These are phyloP conservation scores for Parietichytrium sp. DNA, from an alignment of 108 stramenopile genomes.

Conservation along the genomic window DNA sequence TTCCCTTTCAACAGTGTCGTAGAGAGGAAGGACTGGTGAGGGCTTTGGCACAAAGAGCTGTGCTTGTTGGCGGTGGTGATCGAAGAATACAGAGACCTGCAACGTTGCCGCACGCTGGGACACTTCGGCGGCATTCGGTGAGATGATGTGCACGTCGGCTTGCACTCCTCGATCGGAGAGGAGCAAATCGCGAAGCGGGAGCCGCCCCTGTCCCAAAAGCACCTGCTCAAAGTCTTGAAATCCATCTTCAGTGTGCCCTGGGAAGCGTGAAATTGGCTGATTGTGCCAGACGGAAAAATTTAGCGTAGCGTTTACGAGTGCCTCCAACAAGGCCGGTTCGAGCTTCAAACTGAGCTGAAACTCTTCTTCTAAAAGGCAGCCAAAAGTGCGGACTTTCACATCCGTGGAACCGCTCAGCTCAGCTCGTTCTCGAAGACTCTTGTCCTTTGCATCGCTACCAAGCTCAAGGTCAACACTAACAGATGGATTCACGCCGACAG, in stretches of 20 bases:
- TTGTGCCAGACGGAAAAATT: conserved; percentile 6
- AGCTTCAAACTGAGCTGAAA: neutral
- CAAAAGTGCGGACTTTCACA: no score
- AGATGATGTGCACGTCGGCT: neutral
- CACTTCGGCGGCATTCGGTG: neutral
- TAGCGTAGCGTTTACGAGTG: neutral
- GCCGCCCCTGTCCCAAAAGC: neutral
- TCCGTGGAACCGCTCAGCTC: no score
- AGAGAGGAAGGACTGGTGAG: neutral
- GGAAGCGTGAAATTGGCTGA: no score
- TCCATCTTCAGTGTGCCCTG: no score
- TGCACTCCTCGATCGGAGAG: neutral
- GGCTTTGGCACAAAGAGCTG: neutral
- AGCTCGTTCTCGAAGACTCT: no score
- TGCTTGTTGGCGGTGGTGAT: neutral
- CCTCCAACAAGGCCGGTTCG: neutral
- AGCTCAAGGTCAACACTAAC: neutral
- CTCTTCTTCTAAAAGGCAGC: conserved; percentile 32
- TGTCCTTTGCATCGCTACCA: no score
- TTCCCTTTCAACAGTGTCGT: neutral
- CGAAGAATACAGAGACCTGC: neutral
- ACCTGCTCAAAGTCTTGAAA: neutral
- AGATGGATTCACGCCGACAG: neutral
- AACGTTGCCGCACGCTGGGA: neutral
- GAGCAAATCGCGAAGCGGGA: neutral